These are phyloP conservation scores for Tetracladium maxilliforme DNA, from an alignment of 2,329 filamentous ascomycete genomes.

Conservation along the genomic window DNA sequence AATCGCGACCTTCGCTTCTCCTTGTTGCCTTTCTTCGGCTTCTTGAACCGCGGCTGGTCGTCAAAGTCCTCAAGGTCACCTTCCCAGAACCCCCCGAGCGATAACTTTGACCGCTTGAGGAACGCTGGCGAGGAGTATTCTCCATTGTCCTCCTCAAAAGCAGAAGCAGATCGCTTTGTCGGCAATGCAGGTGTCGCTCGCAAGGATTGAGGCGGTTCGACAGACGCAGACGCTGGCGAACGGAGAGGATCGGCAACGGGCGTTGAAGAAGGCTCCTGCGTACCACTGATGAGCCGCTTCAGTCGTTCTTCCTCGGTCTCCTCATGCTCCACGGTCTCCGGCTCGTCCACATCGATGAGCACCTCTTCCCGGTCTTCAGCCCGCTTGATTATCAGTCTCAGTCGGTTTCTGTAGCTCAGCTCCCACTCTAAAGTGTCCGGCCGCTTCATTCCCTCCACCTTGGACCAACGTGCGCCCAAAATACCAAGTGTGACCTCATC, in stretches of 20 bases:
- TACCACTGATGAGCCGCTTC: slow-evolving; percentile 10
- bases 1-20: slow-evolving; percentile 48
- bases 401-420: slow-evolving; percentile 24
- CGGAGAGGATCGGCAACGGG: slow-evolving; percentile 9
- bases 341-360: slow-evolving; percentile 19
- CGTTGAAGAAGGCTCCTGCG: slow-evolving; percentile 5
- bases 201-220: too few relatives aligned
- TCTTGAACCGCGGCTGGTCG: slow-evolving; percentile 51
- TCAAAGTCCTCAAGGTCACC: slow-evolving; percentile 48
- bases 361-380: slow-evolving; percentile 32
- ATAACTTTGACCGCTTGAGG: slow-evolving; percentile 54
- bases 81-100: slow-evolving; percentile 52
- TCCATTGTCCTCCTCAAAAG: slow-evolving; percentile 20
- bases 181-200: slow-evolving; percentile 10
- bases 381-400: slow-evolving; percentile 14
- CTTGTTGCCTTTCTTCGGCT: slow-evolving; percentile 50
- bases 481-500: slow-evolving; percentile 60
- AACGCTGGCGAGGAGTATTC: slow-evolving; percentile 72
- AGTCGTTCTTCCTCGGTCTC: not conserved
- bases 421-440: slow-evolving; percentile 44
- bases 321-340: not conserved
- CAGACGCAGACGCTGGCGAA: too few relatives aligned
- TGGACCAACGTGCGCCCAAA: slow-evolving; percentile 51
- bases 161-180: slow-evolving; percentile 18
- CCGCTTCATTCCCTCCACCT: slow-evolving; percentile 31